Base-by-base conservation (phyloP, 148 eudicot genomes). In the Amaranthus hypochondriacus region DNA sequence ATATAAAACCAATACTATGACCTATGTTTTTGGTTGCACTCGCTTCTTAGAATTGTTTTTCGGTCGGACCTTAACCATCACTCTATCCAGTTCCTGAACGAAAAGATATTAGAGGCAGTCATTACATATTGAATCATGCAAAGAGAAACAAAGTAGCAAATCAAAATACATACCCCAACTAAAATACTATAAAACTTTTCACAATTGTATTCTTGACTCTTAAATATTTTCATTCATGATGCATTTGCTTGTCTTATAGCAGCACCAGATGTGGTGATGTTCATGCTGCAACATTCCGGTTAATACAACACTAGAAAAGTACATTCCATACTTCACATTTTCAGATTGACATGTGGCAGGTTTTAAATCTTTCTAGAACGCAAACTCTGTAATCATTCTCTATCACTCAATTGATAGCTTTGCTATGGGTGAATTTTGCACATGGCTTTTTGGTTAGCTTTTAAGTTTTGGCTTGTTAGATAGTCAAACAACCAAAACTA, bases 31-130 rank as follows among this genome's bases (percentile, higher is more conserved):
- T 57, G 56, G 52, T 65, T 79, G 89, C 50, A 81, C 78, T 64
- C 76, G 86, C 80, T 73, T 93, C 69, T 89, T 93, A 48, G 98
- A 93, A 77, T 93, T 93, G 77, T 93, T 93, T 71, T 66, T 87
- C 28, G 76, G 88, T 3, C 96, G 85, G 58, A 89, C 83, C 90
- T 90, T 93, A 74, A 84, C 75, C 79, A 86, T 84, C 47, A 88
- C 94, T 68, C 81, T 84, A 54, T 80, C 90, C 83, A 89, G 62
- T 66, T 93, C 92, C 98, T 89, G 89, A 69, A 77, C 3, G 51
- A 18, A 73, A 43, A 18, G 12, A 48, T 14, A 60, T 5, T 50
- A 56, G 14, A 60, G 42, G 51, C 5, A 56, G 49, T 68, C 48
- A 75, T 2, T 75, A 9, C 67, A 50, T 18, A 9, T n/a, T 67